A percentile compares a stretch with the other conserved stretches of the same genome.
These are phyloP conservation scores for Setaria viridis DNA, from an alignment of 202 grass and related monocot genomes.

Conservation along the genomic window DNA sequence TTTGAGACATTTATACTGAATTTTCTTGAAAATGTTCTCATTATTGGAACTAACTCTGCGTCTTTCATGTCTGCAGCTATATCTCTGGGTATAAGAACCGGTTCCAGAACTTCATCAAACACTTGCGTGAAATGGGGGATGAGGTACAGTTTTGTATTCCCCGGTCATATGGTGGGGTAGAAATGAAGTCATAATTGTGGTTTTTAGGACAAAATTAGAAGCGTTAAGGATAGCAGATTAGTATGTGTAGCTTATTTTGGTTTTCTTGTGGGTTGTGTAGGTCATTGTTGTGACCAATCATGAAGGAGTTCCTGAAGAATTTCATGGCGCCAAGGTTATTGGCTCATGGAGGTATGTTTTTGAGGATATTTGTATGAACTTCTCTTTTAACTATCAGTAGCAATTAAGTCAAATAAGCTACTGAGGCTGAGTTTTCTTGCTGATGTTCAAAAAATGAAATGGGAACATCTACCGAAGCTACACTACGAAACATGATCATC, in stretches of 20 bases:
- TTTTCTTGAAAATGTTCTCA: neutral
- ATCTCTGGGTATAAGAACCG: conserved; percentile 95
- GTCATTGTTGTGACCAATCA: conserved; percentile 92
- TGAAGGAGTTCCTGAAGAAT: conserved; percentile 81
- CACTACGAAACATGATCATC: neutral
- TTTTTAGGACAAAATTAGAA: neutral
- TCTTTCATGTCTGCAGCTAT: conserved; percentile 60
- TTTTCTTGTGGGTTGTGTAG: conserved; percentile 42
- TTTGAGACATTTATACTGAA: conserved; percentile 5
- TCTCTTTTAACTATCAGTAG: conserved; percentile 3
- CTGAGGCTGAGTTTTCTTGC: neutral
- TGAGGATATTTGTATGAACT: neutral
- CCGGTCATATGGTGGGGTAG: neutral
- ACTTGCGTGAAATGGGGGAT: conserved; percentile 93
- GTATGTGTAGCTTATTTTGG: conserved; percentile 2
- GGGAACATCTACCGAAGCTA: neutral
- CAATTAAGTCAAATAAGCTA: neutral
- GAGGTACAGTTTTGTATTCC: conserved; percentile 49
- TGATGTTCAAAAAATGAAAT: conserved; percentile 9
- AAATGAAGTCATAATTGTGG: neutral
- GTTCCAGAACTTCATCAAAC: conserved; percentile 96
- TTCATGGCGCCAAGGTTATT: conserved; percentile 85
- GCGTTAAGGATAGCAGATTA: neutral
- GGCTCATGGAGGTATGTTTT: conserved; percentile 83
- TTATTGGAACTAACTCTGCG: conserved; percentile 10